Evolutionary conservation across 179 eudicot species (phyloP).

Genomic region (Silene noctiflora): DNA sequence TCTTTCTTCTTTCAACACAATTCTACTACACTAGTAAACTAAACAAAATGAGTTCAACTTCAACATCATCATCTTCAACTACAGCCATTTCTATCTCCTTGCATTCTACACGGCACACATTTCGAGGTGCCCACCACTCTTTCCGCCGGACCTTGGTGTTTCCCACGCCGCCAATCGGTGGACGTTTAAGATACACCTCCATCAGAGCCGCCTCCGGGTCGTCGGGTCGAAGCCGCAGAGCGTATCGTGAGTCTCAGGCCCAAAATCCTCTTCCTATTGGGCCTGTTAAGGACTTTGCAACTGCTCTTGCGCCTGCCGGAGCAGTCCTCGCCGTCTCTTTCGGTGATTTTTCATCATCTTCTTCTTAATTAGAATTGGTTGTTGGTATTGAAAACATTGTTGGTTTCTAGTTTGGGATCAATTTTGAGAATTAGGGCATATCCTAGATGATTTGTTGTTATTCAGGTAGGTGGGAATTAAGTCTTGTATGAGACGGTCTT

Average conservation of each 20-base stretch:
- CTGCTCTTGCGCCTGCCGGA: conserved; percentile 57
- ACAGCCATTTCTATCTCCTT: conserved; percentile 37
- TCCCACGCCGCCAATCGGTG: conserved; percentile 12
- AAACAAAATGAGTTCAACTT: conserved; percentile 34
- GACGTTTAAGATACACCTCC: conserved; percentile 28
- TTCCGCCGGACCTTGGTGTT: conserved; percentile 23
- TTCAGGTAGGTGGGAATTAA: no score
- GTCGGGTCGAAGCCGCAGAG: conserved; percentile 45
- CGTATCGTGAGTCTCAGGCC: conserved; percentile 54
- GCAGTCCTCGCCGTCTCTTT: conserved; percentile 51
- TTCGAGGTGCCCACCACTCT: conserved; percentile 5
- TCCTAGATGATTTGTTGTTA: neutral
- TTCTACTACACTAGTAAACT: no score
- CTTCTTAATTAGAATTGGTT: neutral
- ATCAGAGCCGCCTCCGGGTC: conserved; percentile 39
- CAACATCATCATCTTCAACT: conserved; percentile 36
- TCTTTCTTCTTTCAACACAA: no score
- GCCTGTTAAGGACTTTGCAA: conserved; percentile 48
- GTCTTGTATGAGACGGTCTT: no score
- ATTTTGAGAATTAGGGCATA: neutral
- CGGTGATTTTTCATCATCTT: conserved; percentile 43
- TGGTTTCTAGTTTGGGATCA: no score
- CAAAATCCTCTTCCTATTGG: conserved; percentile 30
- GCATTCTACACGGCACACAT: conserved; percentile 1
- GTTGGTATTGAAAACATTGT: neutral